Conservation (phyloP, 2,329 filamentous ascomycete genomes). For the Dothiorella sarmentorum region DNA sequence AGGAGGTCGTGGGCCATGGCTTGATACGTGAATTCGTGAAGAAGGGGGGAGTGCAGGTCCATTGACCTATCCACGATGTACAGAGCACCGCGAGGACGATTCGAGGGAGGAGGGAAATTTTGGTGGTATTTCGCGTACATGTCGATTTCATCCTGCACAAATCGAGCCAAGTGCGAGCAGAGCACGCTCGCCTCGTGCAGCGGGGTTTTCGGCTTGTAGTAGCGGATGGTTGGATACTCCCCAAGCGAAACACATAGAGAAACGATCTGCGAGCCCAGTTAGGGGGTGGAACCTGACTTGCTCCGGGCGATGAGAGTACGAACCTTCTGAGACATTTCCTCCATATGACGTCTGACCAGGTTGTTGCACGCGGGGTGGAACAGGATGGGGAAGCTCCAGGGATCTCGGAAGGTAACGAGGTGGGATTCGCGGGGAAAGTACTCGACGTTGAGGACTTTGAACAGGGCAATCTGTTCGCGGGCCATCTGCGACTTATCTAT, state of each 20-base stretch:
- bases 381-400: conserved; percentile 90
- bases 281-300: background rate
- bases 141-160: conserved; percentile 89
- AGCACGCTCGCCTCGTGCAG: conserved; percentile 85
- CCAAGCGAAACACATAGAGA: conserved; percentile 88
- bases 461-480: conserved; percentile 72
- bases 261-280: conserved; percentile 58
- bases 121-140: conserved; percentile 80
- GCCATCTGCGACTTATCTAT: conserved; percentile 69
- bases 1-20: conserved; percentile 95
- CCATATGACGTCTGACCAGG: conserved; percentile 78
- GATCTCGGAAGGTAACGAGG: conserved; percentile 85
- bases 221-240: conserved; percentile 90
- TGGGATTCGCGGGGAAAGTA: conserved; percentile 90
- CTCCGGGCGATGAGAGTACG: background rate
- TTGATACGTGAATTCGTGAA: conserved; percentile 98
- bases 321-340: conserved; percentile 84
- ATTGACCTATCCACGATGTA: conserved; percentile 89
- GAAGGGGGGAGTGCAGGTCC: conserved; percentile 80
- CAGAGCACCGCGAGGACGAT: conserved; percentile 75
- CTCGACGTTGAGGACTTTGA: conserved; percentile 80
- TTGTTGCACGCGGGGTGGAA: conserved; percentile 89
- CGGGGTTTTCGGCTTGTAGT: conserved; percentile 73
- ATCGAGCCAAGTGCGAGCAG: conserved; percentile 81
- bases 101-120: conserved; percentile 76